These are phyloP conservation scores for Skeletonema tropicum DNA, from an alignment of 108 stramenopile species.

Conservation along the genomic window DNA sequence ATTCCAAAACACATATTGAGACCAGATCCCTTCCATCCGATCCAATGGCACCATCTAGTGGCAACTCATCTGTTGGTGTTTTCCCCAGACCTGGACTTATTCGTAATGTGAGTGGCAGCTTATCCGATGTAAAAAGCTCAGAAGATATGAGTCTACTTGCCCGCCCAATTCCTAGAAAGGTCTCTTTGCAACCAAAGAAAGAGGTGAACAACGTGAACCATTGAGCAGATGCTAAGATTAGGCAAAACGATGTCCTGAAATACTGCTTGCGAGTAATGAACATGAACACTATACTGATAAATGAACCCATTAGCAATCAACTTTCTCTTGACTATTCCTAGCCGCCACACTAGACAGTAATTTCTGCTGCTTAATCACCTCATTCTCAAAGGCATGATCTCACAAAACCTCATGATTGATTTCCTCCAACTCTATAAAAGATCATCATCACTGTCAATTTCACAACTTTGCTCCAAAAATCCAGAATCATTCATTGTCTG, in stretches of 20 bases:
- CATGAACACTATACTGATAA: neutral
- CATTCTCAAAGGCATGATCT: too few relatives aligned
- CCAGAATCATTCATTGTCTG: conserved; percentile 17
- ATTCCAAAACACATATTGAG: neutral
- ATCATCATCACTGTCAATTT: conserved; percentile 53
- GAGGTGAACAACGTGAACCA: neutral
- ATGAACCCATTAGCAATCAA: neutral
- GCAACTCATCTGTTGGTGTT: neutral
- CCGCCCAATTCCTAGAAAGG: conserved; percentile 34
- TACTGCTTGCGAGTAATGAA: neutral
- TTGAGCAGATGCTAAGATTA: neutral
- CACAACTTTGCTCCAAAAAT: conserved; percentile 42
- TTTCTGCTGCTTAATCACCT: neutral
- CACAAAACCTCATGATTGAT: neutral
- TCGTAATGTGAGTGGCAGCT: conserved; percentile 25
- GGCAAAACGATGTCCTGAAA: neutral
- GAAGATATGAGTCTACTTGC: conserved; percentile 34
- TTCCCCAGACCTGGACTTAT: neutral
- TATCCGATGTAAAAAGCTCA: conserved; percentile 33
- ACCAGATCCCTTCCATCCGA: neutral
- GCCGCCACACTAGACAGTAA: neutral
- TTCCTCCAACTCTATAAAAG: conserved; percentile 15
- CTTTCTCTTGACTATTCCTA: neutral
- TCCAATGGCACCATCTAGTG: neutral
- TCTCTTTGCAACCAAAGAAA: neutral